A percentile compares a stretch with the other conserved stretches of the same genome.
phyloP scores from a whole-genome alignment of 805 yeast species.

The Candida sithepensis region DNA sequence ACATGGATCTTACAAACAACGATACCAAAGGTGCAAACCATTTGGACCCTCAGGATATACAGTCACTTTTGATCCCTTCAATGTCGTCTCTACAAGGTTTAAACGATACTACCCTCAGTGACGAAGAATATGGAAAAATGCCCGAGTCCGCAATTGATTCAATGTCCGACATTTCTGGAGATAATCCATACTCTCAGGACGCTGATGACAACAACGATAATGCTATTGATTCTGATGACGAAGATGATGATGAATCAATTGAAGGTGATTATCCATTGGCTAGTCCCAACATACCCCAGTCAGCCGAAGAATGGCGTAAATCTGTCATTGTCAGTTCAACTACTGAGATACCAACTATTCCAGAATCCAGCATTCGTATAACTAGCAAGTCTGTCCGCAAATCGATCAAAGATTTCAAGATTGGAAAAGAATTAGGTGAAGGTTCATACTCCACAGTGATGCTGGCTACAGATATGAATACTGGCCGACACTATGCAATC shows the following conservation, averaged over 20 bases:
- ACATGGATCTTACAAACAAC: neutral
- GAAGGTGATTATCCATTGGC: neutral
- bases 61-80: neutral
- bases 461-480: constrained; percentile 73
- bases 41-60: neutral
- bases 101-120: neutral
- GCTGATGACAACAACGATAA: constrained; percentile 1
- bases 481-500: constrained; percentile 65
- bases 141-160: constrained; percentile 1
- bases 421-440: constrained; percentile 87
- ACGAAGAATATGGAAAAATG: neutral
- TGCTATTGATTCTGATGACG: neutral
- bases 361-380: constrained; percentile 45
- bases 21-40: neutral
- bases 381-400: constrained; percentile 46
- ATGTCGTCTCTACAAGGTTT: constrained; percentile 3
- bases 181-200: constrained; percentile 1
- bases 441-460: constrained; percentile 95
- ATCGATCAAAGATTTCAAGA: constrained; percentile 78
- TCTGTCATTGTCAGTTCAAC: constrained; percentile 52
- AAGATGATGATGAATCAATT: constrained; percentile 6
- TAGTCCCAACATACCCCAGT: constrained; percentile 5
- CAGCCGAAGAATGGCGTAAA: constrained; percentile 52
- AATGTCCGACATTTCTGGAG: neutral
- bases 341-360: constrained; percentile 20